Evolutionary conservation across 1,284 basidiomycete species (phyloP), one percentile per base, ranked within the genome.

Genomic region (Lentinula novae-zelandiae): DNA sequence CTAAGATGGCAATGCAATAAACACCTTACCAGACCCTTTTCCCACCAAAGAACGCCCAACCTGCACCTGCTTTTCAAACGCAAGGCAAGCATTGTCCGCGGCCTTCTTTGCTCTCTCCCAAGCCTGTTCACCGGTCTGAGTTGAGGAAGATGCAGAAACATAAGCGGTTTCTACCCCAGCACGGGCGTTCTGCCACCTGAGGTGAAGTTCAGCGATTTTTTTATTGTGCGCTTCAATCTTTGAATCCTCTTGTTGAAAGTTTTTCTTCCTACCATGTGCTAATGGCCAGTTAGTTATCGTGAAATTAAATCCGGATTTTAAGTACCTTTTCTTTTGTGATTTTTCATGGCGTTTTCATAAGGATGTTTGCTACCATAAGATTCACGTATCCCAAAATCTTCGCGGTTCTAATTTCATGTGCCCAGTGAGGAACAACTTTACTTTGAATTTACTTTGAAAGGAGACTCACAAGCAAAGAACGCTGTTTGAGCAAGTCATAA

Each of bases 361-460:
- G 56, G 15, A 49, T 66, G 65, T 6, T 62, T 60, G 8, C 55
- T 57, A 9, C 57, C 50, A 53, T 68, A 67, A 5, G 66, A 63
- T 9, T 64, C 62, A 17, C 51, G 52, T 12, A 65, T 54, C 2
- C 65, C 64, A 57, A 49, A 51, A 15, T 53, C 34, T 50, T 63
- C 62, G 2, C 20, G 53, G 10, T 34, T 42, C 64, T 62, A 22
- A 22, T 22, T 22, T 17, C 0, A 17, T 1, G 17, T 0, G 17
- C 17, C 17, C 17, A 17, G 17, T 17, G 17, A 17, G 17, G 17
- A 17, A 17, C 17, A 1, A 1, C 17, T 17, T 22, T 22, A 22
- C 22, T 22, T 22, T 17, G 17, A 17, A 17, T 17, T 17, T 17
- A 1, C 17, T 17, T 17, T 17, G 17, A 17, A 17, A 17, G 17